Percentiles rank a stretch among this genome's conserved stretches.
Conservation (phyloP, 2,329 filamentous ascomycete genomes). For the Coniella lustricola region DNA sequence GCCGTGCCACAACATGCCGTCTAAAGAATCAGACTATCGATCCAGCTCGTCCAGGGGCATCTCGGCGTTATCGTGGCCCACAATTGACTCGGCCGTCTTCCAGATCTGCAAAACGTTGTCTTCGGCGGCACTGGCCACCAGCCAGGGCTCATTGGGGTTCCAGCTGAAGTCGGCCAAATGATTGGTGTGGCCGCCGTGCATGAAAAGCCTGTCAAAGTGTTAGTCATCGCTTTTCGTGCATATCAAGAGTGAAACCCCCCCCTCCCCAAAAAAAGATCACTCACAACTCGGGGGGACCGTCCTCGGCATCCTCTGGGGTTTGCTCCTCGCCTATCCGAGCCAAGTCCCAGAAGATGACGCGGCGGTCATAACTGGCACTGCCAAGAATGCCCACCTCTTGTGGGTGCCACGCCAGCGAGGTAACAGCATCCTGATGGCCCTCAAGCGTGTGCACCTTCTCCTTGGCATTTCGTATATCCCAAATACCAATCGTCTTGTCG, state of each 20-base stretch:
- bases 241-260: too few species aligned
- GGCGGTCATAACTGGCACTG: conserved; percentile 85
- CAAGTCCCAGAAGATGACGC: conserved; percentile 95
- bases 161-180: conserved; percentile 94
- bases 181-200: conserved; percentile 98
- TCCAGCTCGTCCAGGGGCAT: conserved; percentile 73
- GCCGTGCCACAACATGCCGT: not conserved
- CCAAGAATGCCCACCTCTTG: conserved; percentile 82
- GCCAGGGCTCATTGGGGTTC: conserved; percentile 96
- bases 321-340: conserved; percentile 90
- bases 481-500: conserved; percentile 90
- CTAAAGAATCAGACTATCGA: conserved; percentile 33
- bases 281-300: conserved; percentile 89
- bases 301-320: conserved; percentile 86
- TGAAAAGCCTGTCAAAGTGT: conserved; percentile 63
- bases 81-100: conserved; percentile 78
- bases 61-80: conserved; percentile 64
- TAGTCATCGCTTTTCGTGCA: conserved; percentile 17
- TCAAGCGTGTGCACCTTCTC: conserved; percentile 85
- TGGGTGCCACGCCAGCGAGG: conserved; percentile 91
- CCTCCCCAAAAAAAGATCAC: too few species aligned
- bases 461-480: conserved; percentile 89
- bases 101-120: conserved; percentile 96
- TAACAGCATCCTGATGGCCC: conserved; percentile 83
- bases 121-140: conserved; percentile 90